Base-by-base conservation (phyloP, 1,284 basidiomycete genomes). In the Ceratobasidium sp. region DNA sequence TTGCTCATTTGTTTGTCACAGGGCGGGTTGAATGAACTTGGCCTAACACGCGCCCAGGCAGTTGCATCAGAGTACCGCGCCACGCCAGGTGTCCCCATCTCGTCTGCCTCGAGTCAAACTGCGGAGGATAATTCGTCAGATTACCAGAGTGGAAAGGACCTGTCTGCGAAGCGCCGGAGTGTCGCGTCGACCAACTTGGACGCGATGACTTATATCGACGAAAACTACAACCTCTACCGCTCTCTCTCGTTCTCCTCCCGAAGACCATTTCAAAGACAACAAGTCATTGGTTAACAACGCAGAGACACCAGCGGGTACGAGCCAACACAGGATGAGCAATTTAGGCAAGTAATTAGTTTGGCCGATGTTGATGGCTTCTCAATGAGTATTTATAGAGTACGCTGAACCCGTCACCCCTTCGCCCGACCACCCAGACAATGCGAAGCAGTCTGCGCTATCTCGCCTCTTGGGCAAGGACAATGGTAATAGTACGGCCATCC, bases 201-300 rank as follows among this genome's bases (percentile, higher is more conserved):
- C 56, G 69, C 70, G 8, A 71, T 73, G 47, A 71, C 71, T 3
- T 73, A 73, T 57, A 69, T 71, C 17, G 73, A 73, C 60, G 71
- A 72, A 57, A 72, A 73, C 56, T 72, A 71, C 58, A 65, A 71
- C 35, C 31, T 65, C 13, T 73, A 73, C 35, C 60, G 34, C 13
- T 54, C 52, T 40, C 69, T n/a, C 73, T 25, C 68, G 49, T 43
- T 47, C 68, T 54, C 38, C 32, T 38, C 34, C 69, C 53, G 55
- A 65, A 22, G 52, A 43, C n/a, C 69, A 64, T 29, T 54, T 65
- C 50, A 52, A 65, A 10, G 62, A 65, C 71, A 43, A 71, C 29
- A 77, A 75, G 7, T 78, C 82, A 8, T 76, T 88, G 34, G 80
- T 86, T 49, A 77, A 78, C 25, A 82, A 83, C 72, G 82, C 82